phyloP scores from a whole-genome alignment of 2,329 filamentous ascomycete genomes.

The Ceratocystis ficicola region DNA sequence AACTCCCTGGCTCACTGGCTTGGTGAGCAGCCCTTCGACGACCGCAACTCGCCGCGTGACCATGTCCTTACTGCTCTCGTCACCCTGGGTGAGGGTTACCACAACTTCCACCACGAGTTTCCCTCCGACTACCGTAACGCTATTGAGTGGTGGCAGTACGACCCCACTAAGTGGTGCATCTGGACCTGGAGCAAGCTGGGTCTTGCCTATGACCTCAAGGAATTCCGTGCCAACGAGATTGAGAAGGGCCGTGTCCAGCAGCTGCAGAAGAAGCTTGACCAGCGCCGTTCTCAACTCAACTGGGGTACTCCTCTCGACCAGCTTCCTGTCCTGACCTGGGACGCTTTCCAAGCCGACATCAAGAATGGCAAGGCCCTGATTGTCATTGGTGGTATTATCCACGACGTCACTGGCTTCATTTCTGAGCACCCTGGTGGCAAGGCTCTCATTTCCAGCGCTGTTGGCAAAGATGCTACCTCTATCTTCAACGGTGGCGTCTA shows the following conservation, averaged over 20 bases:
- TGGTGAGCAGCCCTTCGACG: conserved; percentile 83
- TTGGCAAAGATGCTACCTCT: conserved; percentile 79
- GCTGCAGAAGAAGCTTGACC: conserved; percentile 83
- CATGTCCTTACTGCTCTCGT: conserved; percentile 76
- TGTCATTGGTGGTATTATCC: conserved; percentile 71
- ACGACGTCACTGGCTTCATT: conserved; percentile 75
- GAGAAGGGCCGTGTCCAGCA: conserved; percentile 85
- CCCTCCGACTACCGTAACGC: conserved; percentile 88
- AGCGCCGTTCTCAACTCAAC: conserved; percentile 69
- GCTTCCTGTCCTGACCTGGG: conserved; percentile 75
- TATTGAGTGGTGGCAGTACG: conserved; percentile 82
- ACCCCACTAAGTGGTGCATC: conserved; percentile 85
- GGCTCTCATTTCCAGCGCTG: conserved; percentile 67
- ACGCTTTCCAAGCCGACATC: conserved; percentile 66
- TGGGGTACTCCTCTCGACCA: conserved; percentile 80
- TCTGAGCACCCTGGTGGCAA: conserved; percentile 84
- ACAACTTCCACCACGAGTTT: conserved; percentile 95
- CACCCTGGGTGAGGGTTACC: conserved; percentile 79
- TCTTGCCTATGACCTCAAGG: conserved; percentile 75
- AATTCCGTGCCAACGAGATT: conserved; percentile 84
- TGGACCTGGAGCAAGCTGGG: conserved; percentile 74
- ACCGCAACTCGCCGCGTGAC: conserved; percentile 82
- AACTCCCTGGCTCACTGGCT: conserved; percentile 87
- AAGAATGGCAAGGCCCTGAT: conserved; percentile 67
- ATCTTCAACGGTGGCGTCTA: conserved; percentile 91